Evolutionary conservation across 1,284 basidiomycete species (phyloP).

Genomic region (Omphalotus olearius): DNA sequence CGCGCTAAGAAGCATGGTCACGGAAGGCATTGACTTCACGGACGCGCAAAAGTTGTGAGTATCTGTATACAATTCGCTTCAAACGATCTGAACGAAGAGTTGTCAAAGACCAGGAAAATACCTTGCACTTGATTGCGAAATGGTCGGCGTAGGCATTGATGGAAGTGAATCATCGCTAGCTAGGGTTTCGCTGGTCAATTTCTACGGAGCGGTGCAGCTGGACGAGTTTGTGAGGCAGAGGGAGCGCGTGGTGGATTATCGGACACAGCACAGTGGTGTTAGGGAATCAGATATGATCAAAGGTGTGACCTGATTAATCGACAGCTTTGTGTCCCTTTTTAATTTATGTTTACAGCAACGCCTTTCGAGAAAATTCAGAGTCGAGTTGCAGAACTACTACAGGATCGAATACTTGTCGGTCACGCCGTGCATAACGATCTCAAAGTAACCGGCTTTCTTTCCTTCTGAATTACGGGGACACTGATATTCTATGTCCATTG

Average conservation of each 20-base stretch:
- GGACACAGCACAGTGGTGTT: slow-evolving; percentile 91
- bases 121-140: slow-evolving; percentile 91
- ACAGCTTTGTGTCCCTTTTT: neutral
- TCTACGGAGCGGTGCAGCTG: slow-evolving; percentile 74
- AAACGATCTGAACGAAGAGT: neutral
- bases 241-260: slow-evolving; percentile 90
- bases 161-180: slow-evolving; percentile 84
- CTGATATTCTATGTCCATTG: neutral
- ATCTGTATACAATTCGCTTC: neutral
- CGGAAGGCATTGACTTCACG: slow-evolving; percentile 40
- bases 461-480: neutral
- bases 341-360: slow-evolving; percentile 47
- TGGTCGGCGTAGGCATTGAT: slow-evolving; percentile 90
- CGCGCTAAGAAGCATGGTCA: slow-evolving; percentile 46
- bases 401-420: slow-evolving; percentile 85
- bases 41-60: slow-evolving; percentile 44
- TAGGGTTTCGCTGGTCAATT: slow-evolving; percentile 91
- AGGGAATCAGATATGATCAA: slow-evolving; percentile 71
- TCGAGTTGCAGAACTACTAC: slow-evolving; percentile 73
- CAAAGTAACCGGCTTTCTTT: slow-evolving; percentile 44
- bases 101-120: slow-evolving; percentile 69
- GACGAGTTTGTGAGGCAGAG: slow-evolving; percentile 88
- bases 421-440: slow-evolving; percentile 94
- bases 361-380: slow-evolving; percentile 81
- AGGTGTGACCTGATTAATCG: slow-evolving; percentile 35